phyloP scores from a whole-genome alignment of 306 rosid species.

The Parietaria judaica region DNA sequence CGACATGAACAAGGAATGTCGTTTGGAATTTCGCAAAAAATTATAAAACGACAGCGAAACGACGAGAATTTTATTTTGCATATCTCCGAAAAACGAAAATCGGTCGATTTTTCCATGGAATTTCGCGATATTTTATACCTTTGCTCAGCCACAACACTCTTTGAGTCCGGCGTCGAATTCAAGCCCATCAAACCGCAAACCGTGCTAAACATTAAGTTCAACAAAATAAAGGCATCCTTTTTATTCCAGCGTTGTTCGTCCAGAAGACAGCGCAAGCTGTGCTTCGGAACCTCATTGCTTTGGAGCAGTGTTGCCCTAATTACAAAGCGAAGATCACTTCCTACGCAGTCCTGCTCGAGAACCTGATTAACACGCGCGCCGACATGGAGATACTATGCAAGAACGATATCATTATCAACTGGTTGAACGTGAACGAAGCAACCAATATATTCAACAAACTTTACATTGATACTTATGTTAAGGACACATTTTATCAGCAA shows the following conservation, averaged over 20 bases:
- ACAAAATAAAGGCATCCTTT: background rate
- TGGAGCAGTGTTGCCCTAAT: conserved; percentile 3
- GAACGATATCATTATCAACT: background rate
- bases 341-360: conserved; percentile 3
- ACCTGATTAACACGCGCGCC: conserved; percentile 1
- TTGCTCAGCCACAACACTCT: conserved; percentile 2
- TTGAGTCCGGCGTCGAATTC: conserved; percentile 1
- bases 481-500: background rate
- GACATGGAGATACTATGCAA: conserved; percentile 2
- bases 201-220: background rate
- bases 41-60: too few relatives aligned
- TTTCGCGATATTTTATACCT: too few relatives aligned
- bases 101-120: too few relatives aligned
- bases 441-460: conserved; percentile 1
- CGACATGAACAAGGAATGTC: too few relatives aligned
- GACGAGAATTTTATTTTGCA: too few relatives aligned
- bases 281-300: background rate
- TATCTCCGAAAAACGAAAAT: too few relatives aligned
- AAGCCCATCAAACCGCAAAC: background rate
- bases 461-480: conserved; percentile 5
- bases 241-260: background rate
- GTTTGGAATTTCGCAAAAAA: too few relatives aligned
- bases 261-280: background rate
- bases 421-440: background rate
- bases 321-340: background rate